These are phyloP conservation scores for Hygrocybe punicea DNA, from an alignment of 768 basidiomycete species.

Conservation along the genomic window DNA sequence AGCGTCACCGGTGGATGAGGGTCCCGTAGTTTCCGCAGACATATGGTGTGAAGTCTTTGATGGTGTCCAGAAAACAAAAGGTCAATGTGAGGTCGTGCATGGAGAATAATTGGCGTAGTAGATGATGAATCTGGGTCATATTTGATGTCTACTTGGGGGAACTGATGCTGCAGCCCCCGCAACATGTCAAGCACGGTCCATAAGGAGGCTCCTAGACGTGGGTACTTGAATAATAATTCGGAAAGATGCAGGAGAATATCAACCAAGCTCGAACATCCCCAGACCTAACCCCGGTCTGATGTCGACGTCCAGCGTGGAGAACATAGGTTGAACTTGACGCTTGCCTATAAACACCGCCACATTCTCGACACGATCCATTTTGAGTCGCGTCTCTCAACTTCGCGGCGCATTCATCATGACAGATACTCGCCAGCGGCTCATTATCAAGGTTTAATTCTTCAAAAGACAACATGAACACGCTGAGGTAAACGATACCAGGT, in stretches of 20 bases:
- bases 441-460: slow-evolving; percentile 42
- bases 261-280: slow-evolving; percentile 76
- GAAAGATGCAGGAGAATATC: slow-evolving; percentile 1
- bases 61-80: slow-evolving; percentile 78
- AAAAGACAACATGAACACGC: background rate
- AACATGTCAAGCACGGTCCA: slow-evolving; percentile 74
- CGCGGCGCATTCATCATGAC: slow-evolving; percentile 32
- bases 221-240: slow-evolving; percentile 6
- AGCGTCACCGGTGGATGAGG: slow-evolving; percentile 64
- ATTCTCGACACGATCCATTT: background rate
- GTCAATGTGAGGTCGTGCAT: slow-evolving; percentile 77
- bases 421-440: slow-evolving; percentile 45
- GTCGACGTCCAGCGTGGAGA: slow-evolving; percentile 69
- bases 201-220: slow-evolving; percentile 59
- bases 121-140: slow-evolving; percentile 70
- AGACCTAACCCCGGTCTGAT: slow-evolving; percentile 72
- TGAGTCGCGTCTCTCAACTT: background rate
- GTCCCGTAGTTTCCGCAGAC: slow-evolving; percentile 63
- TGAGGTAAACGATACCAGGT: slow-evolving; percentile 43
- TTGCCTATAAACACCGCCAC: no score
- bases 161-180: slow-evolving; percentile 60
- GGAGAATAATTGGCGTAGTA: slow-evolving; percentile 71
- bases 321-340: slow-evolving; percentile 42
- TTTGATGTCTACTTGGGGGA: slow-evolving; percentile 81
- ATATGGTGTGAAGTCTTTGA: slow-evolving; percentile 78